A percentile compares a stretch with the other conserved stretches of the same genome.
phyloP scores from a whole-genome alignment of 805 yeast species.

The Maudiozyma bulderi region DNA sequence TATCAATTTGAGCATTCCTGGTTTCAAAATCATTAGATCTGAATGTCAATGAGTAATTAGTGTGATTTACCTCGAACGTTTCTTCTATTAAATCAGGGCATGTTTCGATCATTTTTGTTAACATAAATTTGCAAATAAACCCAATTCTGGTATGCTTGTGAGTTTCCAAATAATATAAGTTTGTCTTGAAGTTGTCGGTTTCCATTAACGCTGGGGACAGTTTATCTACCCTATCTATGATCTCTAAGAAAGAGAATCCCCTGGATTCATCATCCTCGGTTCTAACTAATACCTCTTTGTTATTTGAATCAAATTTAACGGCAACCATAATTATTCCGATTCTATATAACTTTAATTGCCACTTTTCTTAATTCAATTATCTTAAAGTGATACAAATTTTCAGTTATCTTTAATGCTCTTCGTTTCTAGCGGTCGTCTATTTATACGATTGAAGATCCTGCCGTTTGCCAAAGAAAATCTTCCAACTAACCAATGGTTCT shows the following conservation, averaged over 20 bases:
- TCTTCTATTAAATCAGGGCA: slow-evolving; percentile 6
- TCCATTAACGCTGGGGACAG: slow-evolving; percentile 17
- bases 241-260: slow-evolving; percentile 18
- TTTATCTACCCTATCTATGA: slow-evolving; percentile 23
- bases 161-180: slow-evolving; percentile 29
- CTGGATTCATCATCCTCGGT: slow-evolving; percentile 14
- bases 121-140: slow-evolving; percentile 30
- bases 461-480: too few relatives aligned
- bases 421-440: too few relatives aligned
- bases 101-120: slow-evolving; percentile 22
- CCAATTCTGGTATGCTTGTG: slow-evolving; percentile 34
- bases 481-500: too few relatives aligned
- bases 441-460: too few relatives aligned
- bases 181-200: slow-evolving; percentile 12
- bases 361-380: too few relatives aligned
- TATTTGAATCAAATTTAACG: slow-evolving; percentile 7
- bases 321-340: slow-evolving; percentile 11
- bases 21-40: slow-evolving; percentile 24
- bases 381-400: too few relatives aligned
- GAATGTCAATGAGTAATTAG: slow-evolving; percentile 23
- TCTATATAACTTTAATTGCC: too few relatives aligned
- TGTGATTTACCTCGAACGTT: slow-evolving; percentile 26
- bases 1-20: slow-evolving; percentile 33
- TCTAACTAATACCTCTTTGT: slow-evolving; percentile 17
- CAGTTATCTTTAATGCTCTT: too few relatives aligned